phyloP scores from a whole-genome alignment of 2,329 filamentous ascomycete species.

The Colletotrichum tropicicola region DNA sequence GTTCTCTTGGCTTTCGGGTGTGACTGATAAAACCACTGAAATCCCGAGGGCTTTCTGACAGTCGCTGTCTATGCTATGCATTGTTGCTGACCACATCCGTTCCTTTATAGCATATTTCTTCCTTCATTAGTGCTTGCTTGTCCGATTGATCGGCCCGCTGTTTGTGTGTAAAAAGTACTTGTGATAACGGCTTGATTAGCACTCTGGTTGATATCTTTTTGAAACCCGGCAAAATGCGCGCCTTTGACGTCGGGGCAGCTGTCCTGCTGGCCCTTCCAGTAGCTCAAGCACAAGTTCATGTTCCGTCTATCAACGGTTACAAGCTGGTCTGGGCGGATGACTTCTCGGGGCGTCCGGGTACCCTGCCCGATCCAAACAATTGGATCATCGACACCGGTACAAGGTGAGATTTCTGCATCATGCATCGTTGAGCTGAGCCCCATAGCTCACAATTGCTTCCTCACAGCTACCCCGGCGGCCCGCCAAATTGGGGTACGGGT shows the following conservation, averaged over 20 bases:
- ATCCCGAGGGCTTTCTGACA: neutral
- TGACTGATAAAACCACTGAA: neutral
- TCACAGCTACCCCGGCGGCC: slow-evolving; percentile 51
- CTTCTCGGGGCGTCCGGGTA: slow-evolving; percentile 48
- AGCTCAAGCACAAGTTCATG: neutral
- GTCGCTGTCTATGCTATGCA: neutral
- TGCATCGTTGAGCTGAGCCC: too few species aligned
- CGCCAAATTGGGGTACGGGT: slow-evolving; percentile 55
- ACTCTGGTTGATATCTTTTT: neutral
- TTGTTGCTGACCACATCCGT: neutral
- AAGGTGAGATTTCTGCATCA: neutral
- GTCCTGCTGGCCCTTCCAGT: neutral
- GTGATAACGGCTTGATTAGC: neutral
- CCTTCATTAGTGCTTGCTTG: neutral
- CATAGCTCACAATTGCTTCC: neutral
- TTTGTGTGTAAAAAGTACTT: neutral
- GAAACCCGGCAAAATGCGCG: neutral
- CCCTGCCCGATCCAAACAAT: slow-evolving; percentile 44
- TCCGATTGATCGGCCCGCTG: neutral
- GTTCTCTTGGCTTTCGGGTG: neutral
- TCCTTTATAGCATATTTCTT: neutral
- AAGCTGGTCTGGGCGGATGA: slow-evolving; percentile 50
- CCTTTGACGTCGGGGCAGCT: neutral
- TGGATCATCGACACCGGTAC: slow-evolving; percentile 56
- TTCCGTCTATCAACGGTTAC: slow-evolving; percentile 39